These are phyloP conservation scores for Microbotryum violaceum DNA, from an alignment of 1,284 basidiomycete species.

Conservation along the genomic window DNA sequence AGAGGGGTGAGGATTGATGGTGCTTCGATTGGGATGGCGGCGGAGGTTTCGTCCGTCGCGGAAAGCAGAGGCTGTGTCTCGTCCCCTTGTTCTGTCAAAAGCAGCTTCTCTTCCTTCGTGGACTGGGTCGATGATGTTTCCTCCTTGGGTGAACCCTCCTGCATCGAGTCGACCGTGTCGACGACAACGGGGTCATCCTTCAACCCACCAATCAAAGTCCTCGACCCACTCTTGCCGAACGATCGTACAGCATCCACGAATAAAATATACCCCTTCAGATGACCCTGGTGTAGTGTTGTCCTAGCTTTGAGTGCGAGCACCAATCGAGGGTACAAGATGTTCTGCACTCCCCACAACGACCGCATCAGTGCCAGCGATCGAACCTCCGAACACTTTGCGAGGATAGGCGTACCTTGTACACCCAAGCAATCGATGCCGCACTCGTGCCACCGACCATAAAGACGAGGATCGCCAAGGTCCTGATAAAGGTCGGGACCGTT, in stretches of 20 bases:
- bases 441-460: slow-evolving; percentile 15
- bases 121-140: too few species aligned
- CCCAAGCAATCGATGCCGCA: slow-evolving; percentile 9
- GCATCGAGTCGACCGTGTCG: slow-evolving; percentile 7
- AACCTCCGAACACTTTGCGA: too few species aligned
- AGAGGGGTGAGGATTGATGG: too few species aligned
- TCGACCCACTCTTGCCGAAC: not conserved
- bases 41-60: too few species aligned
- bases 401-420: slow-evolving; percentile 16
- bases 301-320: slow-evolving; percentile 13
- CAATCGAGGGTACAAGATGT: slow-evolving; percentile 11
- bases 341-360: not conserved
- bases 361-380: not conserved
- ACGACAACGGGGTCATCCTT: slow-evolving; percentile 2
- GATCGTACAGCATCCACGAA: not conserved
- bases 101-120: not conserved
- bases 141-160: not conserved
- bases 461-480: slow-evolving; percentile 9
- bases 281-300: not conserved
- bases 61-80: too few species aligned
- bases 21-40: too few species aligned
- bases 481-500: slow-evolving; percentile 21
- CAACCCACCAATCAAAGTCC: not conserved
- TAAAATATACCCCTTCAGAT: slow-evolving; percentile 1
- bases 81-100: too few species aligned